phyloP scores from a whole-genome alignment of 257 asterid species.

The Nicotiana tomentosiformis region DNA sequence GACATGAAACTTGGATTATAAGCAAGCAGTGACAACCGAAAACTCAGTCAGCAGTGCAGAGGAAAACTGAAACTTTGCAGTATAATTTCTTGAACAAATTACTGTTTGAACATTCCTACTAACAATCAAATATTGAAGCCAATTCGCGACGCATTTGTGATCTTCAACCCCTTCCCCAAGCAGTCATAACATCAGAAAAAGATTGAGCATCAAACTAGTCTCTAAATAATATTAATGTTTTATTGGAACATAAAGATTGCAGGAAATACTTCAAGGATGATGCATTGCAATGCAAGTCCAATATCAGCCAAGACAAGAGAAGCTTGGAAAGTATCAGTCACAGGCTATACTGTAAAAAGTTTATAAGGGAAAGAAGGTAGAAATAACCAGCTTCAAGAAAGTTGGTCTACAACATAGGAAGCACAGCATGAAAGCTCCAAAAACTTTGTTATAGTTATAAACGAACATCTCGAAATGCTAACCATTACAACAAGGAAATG shows the following conservation, averaged over 20 bases:
- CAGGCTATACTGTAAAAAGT: background rate
- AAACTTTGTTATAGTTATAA: background rate
- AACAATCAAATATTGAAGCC: background rate
- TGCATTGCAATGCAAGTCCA: background rate
- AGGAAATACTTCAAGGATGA: background rate
- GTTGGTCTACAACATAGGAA: background rate
- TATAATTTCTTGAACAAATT: background rate
- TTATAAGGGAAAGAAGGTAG: background rate
- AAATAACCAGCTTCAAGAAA: background rate
- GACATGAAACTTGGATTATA: background rate
- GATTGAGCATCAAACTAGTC: background rate
- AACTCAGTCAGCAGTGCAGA: background rate
- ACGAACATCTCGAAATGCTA: background rate
- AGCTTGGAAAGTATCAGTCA: background rate
- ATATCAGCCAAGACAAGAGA: background rate
- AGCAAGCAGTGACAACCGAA: no score
- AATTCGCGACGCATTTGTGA: background rate
- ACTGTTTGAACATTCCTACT: background rate
- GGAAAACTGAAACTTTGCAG: background rate
- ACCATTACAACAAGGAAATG: background rate
- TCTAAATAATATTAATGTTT: background rate
- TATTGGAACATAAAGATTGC: background rate
- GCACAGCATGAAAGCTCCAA: background rate
- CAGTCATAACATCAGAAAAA: background rate
- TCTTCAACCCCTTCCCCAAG: no score